phyloP scores from a whole-genome alignment of 2,329 filamentous ascomycete species.

The Xylariaceae sp. region DNA sequence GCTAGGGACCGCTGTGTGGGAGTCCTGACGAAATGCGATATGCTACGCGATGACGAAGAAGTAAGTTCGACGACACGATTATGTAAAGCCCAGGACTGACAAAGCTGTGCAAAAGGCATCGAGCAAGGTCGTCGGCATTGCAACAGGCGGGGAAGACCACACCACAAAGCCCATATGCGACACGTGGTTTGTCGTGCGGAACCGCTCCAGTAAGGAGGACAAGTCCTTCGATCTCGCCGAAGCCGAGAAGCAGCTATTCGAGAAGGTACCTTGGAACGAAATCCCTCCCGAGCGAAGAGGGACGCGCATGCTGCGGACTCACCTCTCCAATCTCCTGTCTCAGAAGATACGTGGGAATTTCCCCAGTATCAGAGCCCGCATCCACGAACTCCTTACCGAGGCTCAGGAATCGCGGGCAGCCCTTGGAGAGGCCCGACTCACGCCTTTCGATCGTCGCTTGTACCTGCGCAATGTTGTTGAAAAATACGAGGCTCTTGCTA shows the following conservation, averaged over 20 bases:
- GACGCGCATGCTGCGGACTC: conserved; percentile 29
- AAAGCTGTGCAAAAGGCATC: neutral
- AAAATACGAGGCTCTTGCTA: conserved; percentile 23
- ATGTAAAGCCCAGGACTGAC: neutral
- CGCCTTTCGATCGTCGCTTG: conserved; percentile 22
- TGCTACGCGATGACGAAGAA: conserved; percentile 18
- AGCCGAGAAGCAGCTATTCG: conserved; percentile 32
- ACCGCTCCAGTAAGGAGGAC: conserved; percentile 27
- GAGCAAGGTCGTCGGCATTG: conserved; percentile 15
- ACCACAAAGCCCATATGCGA: conserved; percentile 11
- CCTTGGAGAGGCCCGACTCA: conserved; percentile 30
- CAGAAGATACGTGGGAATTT: conserved; percentile 23
- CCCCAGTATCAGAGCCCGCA: conserved; percentile 25
- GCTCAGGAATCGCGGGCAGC: conserved; percentile 9
- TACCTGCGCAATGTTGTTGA: conserved; percentile 29
- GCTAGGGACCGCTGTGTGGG: conserved; percentile 34
- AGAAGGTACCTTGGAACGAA: conserved; percentile 28
- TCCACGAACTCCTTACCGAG: conserved; percentile 23
- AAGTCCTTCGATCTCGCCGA: conserved; percentile 27
- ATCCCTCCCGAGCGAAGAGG: conserved; percentile 29
- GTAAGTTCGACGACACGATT: neutral
- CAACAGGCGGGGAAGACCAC: conserved; percentile 17
- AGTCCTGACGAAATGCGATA: conserved; percentile 40
- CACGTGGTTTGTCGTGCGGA: conserved; percentile 38
- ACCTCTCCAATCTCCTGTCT: conserved; percentile 32